A percentile compares a stretch with the other conserved stretches of the same genome.
Conservation (phyloP, 2,329 filamentous ascomycete genomes). For the Xylariaceae sp. region DNA sequence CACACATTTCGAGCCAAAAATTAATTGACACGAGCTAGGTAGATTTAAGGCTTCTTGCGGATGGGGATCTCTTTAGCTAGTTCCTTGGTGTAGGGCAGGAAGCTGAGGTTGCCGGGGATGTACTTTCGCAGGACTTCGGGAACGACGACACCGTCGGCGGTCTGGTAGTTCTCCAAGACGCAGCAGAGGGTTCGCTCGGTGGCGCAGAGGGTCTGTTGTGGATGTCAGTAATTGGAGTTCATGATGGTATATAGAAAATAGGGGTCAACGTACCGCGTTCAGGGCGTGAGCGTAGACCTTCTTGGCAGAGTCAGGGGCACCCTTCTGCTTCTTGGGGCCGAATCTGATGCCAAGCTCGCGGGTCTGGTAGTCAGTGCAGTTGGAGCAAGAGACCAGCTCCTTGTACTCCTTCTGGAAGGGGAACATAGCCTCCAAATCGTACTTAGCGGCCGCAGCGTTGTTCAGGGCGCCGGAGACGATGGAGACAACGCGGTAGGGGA, state of each 20-base stretch:
- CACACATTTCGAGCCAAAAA: neutral
- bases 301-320: slow-evolving; percentile 47
- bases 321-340: slow-evolving; percentile 79
- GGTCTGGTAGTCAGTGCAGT: slow-evolving; percentile 97
- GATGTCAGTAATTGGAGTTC: neutral
- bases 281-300: slow-evolving; percentile 95
- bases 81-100: slow-evolving; percentile 84
- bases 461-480: slow-evolving; percentile 97
- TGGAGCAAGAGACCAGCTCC: slow-evolving; percentile 66
- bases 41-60: slow-evolving; percentile 16
- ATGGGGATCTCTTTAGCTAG: slow-evolving; percentile 55
- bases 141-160: slow-evolving; percentile 60
- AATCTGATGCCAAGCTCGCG: slow-evolving; percentile 89
- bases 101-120: slow-evolving; percentile 82
- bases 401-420: slow-evolving; percentile 97
- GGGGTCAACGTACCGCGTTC: slow-evolving; percentile 60
- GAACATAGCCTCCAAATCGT: slow-evolving; percentile 94
- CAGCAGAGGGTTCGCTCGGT: slow-evolving; percentile 92
- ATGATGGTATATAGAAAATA: neutral
- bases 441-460: slow-evolving; percentile 86
- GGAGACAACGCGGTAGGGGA: slow-evolving; percentile 86
- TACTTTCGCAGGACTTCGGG: slow-evolving; percentile 76
- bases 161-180: slow-evolving; percentile 92
- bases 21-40: neutral
- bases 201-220: slow-evolving; percentile 40